A percentile compares a stretch with the other conserved stretches of the same genome.
Evolutionary conservation across 129 eudicot species (phyloP).

Genomic region (Helianthus tuberosus): DNA sequence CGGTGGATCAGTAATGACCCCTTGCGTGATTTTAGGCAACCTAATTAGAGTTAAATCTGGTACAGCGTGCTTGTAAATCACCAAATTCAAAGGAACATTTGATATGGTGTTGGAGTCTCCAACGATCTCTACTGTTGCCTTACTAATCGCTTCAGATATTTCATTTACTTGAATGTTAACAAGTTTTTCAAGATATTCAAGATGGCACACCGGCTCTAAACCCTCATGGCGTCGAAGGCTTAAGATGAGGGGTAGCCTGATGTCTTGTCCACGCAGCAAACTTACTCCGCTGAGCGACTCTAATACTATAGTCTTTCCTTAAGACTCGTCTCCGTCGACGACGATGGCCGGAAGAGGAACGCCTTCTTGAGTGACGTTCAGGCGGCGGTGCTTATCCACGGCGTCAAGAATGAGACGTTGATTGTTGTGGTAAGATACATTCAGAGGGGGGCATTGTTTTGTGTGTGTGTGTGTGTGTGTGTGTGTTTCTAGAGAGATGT

Average conservation of each 20-base stretch:
- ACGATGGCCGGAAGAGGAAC: conserved; percentile 50
- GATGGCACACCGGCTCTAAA: not conserved
- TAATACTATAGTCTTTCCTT: conserved; percentile 46
- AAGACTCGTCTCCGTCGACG: conserved; percentile 53
- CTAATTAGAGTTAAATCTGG: conserved; percentile 39
- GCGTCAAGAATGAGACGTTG: conserved; percentile 47
- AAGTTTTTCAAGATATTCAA: conserved; percentile 19
- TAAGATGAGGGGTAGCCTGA: conserved; percentile 46
- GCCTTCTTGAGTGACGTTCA: conserved; percentile 51
- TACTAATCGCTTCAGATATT: conserved; percentile 22
- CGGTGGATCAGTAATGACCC: conserved; percentile 42
- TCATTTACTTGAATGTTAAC: conserved; percentile 5
- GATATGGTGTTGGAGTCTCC: conserved; percentile 33
- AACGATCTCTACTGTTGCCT: conserved; percentile 34
- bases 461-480: no score
- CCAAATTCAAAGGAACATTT: conserved; percentile 30
- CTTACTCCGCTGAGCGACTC: conserved; percentile 53
- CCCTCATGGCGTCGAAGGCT: conserved; percentile 27
- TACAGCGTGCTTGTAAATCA: conserved; percentile 31
- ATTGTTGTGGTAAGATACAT: no score
- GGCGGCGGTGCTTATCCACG: conserved; percentile 42
- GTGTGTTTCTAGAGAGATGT: no score
- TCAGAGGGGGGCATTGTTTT: no score
- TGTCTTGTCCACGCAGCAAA: conserved; percentile 41
- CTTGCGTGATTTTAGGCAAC: conserved; percentile 46